Evolutionary conservation across 2,329 filamentous ascomycete genomes (phyloP), one percentile per base, ranked within the genome.

Genomic region (Cladosporium phlei): DNA sequence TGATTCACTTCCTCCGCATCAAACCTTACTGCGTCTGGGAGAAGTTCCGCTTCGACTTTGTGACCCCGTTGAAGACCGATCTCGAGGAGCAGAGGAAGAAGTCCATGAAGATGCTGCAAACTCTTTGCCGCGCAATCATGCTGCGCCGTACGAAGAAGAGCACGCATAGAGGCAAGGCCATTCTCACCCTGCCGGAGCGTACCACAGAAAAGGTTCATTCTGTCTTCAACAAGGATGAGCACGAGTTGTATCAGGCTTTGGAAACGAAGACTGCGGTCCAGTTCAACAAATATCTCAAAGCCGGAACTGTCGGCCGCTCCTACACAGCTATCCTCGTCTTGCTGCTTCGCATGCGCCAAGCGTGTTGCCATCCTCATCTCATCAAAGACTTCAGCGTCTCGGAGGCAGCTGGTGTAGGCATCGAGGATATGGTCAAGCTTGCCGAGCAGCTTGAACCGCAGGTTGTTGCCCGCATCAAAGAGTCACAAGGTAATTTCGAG

Each of bases 241-340:
- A 69, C 28, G 66, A 68, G 2, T 78, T 86, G 50, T 93, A 93
- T 63, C 65, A 70, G 3, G 74, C 78, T 3, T 69, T 93, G 7
- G 85, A 90, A 62, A 70, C 68, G 14, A 76, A 80, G 49, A 81
- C 85, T 0, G 79, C 83, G 52, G 68, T 87, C 2, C 73, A 79
- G 35, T 86, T 94, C 72, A 91, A 86, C 70, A 86, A 79, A 56
- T 93, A 88, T 55, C 71, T 94, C 14, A 77, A 79, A 20, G 75
- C 76, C 14, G 80, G 80, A 3, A 83, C 81, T 1, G 73, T 93
- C 11, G 81, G 79, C 28, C 80, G 77, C 52, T 80, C 86, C 48
- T 95, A 95, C 61, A 85, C 84, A 6, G 85, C 84, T 54, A 83
- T 95, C 33, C 72, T 96, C 17, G 84, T 94, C 7, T 73, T 95